Evolutionary conservation across 1,284 basidiomycete genomes (phyloP), one percentile per base, ranked within the genome.

Genomic region (Malassezia vespertilionis): DNA sequence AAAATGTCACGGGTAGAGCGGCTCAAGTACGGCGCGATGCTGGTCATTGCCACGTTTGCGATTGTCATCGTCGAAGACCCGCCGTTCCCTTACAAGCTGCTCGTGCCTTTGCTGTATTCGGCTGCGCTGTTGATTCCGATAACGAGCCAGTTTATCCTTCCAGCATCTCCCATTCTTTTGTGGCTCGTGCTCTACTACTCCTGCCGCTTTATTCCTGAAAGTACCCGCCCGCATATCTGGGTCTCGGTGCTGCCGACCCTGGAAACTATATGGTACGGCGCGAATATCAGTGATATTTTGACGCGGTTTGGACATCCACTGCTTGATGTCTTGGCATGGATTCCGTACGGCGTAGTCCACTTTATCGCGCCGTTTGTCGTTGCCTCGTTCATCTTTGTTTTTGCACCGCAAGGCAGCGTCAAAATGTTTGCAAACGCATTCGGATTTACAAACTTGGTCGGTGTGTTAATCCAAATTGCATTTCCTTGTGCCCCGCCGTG

Each of bases 201-300:
- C 15, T 85, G 84, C 31, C 78, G 82, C 35, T 93, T 85, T 74
- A 86, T 93, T 52, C 84, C 88, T 0, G 75, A 78, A 9, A 57
- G 73, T 3, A 80, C 79, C 65, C 76, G 89, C 2, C 90, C 90
- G 0, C 75, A 76, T 17, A 86, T 95, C 43, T 90, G 86, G 60
- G 90, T 97, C 46, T 83, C 85, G 9, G 78, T 96, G 21, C 80
- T 96, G 3, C 91, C 91, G 0, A 91, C 90, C 0, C 79, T 96
- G 45, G 91, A 97, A 71, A 82, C 84, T 8, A 86, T 93, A 24
- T 77, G 93, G 23, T 96, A 93, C 71, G 91, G 91, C 9, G 90
- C 88, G 40, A 96, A 95, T 74, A 90, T 96, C 54, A 89, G 86
- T 27, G 89, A 95, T 72, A 83, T 96, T 65, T 81, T 96, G 53